Base-by-base conservation (phyloP, 768 basidiomycete genomes). In the Agrocybe pediades region DNA sequence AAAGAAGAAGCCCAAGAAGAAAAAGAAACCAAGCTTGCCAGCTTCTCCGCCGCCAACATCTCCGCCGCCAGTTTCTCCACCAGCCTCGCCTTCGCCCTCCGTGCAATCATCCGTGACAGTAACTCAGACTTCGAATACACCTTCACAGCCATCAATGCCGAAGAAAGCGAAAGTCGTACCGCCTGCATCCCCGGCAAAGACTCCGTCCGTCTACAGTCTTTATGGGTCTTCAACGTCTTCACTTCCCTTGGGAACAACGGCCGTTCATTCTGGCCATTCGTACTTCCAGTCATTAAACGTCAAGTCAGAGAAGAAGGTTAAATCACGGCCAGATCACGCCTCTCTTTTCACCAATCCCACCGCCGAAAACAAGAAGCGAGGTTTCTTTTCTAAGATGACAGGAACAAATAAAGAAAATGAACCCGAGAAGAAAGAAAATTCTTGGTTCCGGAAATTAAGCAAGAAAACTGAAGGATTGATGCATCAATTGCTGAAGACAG, bases 1-100 rank as follows among this genome's bases (percentile, higher is more conserved):
- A 67, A 86, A 86, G 67, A 87, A 87, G 70, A 89, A 88, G 60
- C 71, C 79, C 19, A 90, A 87, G 74, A 91, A 89, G 66, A 89
- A 86, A 69, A 84, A 82, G 67, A 80, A 81, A 58, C 49, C 71
- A 5, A 13, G 33, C 17, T 53, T 68, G 3, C 55, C 69, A 4
- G 44, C 69, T 11, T 60, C 62, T 42, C 60, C 60, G 6, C 48
- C 54, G 6, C 64, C 53, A n/a, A 51, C 51, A 16, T 61, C 53
- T n/a, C n/a, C 68, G 3, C 55, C 69, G 4, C 45, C 69, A 11
- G 61, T 62, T 42, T 61, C 60, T 7, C 48, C 54, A 6, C 64
- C 53, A n/a, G 51, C 51, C n/a, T 61, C 53, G 20, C 62, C 57
- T 41, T 46, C 57, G 20, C 63, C 64, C 6, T 59, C 61, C 21